phyloP scores from a whole-genome alignment of 148 eudicot species.

The Simmondsia chinensis region DNA sequence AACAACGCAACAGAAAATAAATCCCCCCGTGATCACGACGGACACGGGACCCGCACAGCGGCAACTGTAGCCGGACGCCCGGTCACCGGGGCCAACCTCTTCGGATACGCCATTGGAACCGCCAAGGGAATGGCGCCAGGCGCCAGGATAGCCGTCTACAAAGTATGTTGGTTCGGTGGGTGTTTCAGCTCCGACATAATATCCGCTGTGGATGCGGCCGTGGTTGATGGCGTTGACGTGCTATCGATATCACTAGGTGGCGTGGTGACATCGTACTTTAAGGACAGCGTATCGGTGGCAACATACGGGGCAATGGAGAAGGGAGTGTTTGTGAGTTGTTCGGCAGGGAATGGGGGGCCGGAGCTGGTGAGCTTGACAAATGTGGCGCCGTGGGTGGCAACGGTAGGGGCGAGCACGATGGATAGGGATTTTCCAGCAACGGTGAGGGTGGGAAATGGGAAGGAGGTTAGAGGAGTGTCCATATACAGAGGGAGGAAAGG shows the following conservation, averaged over 20 bases:
- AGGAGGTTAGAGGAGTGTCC: slow-evolving; percentile 39
- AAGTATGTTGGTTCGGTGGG: slow-evolving; percentile 94
- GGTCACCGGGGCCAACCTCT: slow-evolving; percentile 58
- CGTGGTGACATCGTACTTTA: slow-evolving; percentile 64
- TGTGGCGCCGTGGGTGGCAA: slow-evolving; percentile 90
- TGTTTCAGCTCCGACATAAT: slow-evolving; percentile 94
- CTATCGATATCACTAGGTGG: slow-evolving; percentile 89
- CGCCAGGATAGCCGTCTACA: slow-evolving; percentile 78
- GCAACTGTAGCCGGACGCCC: slow-evolving; percentile 76
- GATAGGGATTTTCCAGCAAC: slow-evolving; percentile 74
- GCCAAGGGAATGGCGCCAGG: slow-evolving; percentile 84
- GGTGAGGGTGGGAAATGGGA: slow-evolving; percentile 58
- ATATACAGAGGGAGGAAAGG: slow-evolving; percentile 60
- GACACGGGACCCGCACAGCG: slow-evolving; percentile 91
- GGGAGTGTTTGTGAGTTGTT: slow-evolving; percentile 78
- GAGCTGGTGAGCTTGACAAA: slow-evolving; percentile 73
- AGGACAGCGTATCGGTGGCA: slow-evolving; percentile 72
- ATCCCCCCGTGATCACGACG: slow-evolving; percentile 83
- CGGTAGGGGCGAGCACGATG: slow-evolving; percentile 92
- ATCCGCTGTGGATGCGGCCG: slow-evolving; percentile 75
- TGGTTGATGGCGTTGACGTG: slow-evolving; percentile 72
- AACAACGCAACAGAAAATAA: slow-evolving; percentile 53
- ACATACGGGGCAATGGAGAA: slow-evolving; percentile 87
- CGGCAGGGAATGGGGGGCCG: slow-evolving; percentile 91
- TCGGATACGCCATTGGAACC: slow-evolving; percentile 74